Percentiles rank a stretch among this genome's conserved stretches.
Conservation (phyloP, 2,329 filamentous ascomycete species). For the Aspergillus luchuensis region DNA sequence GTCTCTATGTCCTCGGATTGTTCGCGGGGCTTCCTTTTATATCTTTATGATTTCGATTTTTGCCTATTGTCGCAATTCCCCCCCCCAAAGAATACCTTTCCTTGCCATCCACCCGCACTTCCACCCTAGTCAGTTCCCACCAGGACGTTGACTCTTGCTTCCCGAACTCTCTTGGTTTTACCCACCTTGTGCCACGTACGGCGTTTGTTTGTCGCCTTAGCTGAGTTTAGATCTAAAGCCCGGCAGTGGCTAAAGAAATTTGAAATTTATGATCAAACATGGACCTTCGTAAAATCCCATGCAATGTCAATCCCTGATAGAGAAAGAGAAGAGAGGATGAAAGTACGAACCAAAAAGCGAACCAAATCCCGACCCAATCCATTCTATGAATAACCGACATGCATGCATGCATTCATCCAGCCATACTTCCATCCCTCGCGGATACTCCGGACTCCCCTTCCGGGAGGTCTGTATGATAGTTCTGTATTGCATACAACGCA, state of each 20-base stretch:
- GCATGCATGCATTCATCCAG: background rate
- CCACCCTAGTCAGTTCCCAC: constrained; percentile 18
- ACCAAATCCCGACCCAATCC: background rate
- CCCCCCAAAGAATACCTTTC: constrained; percentile 31
- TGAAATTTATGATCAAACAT: constrained; percentile 18
- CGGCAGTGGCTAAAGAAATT: constrained; percentile 28
- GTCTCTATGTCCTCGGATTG: constrained; percentile 21
- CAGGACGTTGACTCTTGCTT: constrained; percentile 22
- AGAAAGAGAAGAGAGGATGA: background rate
- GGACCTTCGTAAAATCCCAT: too few relatives aligned
- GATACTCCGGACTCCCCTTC: background rate
- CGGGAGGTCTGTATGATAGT: background rate
- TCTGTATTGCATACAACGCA: too few relatives aligned
- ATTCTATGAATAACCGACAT: background rate
- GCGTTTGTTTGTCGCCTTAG: constrained; percentile 28
- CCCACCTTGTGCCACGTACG: constrained; percentile 24
- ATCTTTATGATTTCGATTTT: constrained; percentile 20
- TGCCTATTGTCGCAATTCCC: constrained; percentile 30
- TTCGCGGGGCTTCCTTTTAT: constrained; percentile 20
- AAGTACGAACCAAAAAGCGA: background rate
- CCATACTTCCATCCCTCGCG: background rate
- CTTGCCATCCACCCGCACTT: constrained; percentile 20
- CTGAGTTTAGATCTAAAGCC: constrained; percentile 30
- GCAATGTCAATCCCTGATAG: too few relatives aligned
- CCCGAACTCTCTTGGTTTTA: constrained; percentile 24